Percentiles rank a stretch among this genome's conserved stretches.
phyloP scores from a whole-genome alignment of 2,329 filamentous ascomycete genomes.

The Neofusicoccum umdonicola region DNA sequence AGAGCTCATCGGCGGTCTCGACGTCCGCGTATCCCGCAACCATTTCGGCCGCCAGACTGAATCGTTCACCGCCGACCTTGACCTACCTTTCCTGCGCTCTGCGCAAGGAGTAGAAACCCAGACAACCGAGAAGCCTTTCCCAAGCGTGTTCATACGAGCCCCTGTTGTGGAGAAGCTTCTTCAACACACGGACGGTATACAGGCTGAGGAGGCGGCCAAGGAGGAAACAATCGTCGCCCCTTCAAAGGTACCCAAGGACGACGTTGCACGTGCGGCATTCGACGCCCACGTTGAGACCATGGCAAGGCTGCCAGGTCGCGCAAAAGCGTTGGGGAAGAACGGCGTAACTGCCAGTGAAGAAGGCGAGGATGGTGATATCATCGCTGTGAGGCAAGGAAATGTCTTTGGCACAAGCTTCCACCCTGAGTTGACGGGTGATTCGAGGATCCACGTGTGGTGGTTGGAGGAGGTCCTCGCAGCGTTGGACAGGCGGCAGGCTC shows the following conservation, averaged over 20 bases:
- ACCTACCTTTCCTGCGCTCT: slow-evolving; percentile 65
- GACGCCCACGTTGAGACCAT: slow-evolving; percentile 57
- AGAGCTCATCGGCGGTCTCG: slow-evolving; percentile 86
- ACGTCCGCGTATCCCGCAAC: slow-evolving; percentile 88
- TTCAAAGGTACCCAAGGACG: slow-evolving; percentile 47
- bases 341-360: slow-evolving; percentile 46
- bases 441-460: slow-evolving; percentile 94
- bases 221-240: slow-evolving; percentile 59
- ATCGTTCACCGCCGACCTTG: slow-evolving; percentile 76
- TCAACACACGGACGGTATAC: slow-evolving; percentile 49
- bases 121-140: slow-evolving; percentile 55
- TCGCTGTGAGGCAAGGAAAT: slow-evolving; percentile 87
- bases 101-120: slow-evolving; percentile 29
- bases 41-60: slow-evolving; percentile 93
- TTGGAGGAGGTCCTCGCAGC: slow-evolving; percentile 61
- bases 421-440: slow-evolving; percentile 85
- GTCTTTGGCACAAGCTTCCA: slow-evolving; percentile 95
- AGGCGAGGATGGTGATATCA: slow-evolving; percentile 67
- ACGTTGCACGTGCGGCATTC: slow-evolving; percentile 44
- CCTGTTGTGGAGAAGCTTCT: slow-evolving; percentile 87
- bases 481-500: slow-evolving; percentile 20
- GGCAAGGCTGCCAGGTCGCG: slow-evolving; percentile 54
- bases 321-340: slow-evolving; percentile 48
- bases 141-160: slow-evolving; percentile 88
- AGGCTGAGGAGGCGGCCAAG: slow-evolving; percentile 46